Percentiles rank a stretch among this genome's conserved stretches.
phyloP scores from a whole-genome alignment of 495 filamentous ascomycete genomes.

The Chaetomium cochliodes region DNA sequence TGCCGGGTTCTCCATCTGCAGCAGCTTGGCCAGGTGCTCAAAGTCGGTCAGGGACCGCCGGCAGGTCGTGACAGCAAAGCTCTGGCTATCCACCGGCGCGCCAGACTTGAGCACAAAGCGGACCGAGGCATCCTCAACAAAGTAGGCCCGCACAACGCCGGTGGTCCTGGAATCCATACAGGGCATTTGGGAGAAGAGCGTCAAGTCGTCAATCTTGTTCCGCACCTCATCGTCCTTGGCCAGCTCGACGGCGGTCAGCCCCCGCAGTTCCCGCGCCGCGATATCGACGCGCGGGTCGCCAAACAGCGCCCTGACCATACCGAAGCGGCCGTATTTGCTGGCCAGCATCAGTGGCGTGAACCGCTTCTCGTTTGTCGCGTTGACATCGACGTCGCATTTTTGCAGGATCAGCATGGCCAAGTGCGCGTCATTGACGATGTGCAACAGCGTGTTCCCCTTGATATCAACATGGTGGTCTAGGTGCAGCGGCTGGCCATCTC shows the following conservation, averaged over 20 bases:
- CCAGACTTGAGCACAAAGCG: conserved; percentile 93
- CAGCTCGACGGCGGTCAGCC: conserved; percentile 91
- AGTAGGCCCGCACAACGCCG: conserved; percentile 93
- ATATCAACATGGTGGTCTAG: conserved; percentile 89
- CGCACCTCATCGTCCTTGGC: conserved; percentile 98
- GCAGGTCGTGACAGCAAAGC: conserved; percentile 90
- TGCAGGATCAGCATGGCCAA: conserved; percentile 72
- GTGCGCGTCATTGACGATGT: conserved; percentile 84
- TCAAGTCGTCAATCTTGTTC: conserved; percentile 92
- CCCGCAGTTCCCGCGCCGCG: conserved; percentile 77
- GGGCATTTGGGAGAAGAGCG: conserved; percentile 71
- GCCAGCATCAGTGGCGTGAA: conserved; percentile 98
- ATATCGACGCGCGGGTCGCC: conserved; percentile 84
- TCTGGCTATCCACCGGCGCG: conserved; percentile 62
- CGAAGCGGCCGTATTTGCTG: conserved; percentile 96
- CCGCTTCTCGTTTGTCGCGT: conserved; percentile 91
- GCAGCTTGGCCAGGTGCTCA: conserved; percentile 80
- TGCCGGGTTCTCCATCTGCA: conserved; percentile 89
- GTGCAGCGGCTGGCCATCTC: conserved; percentile 75
- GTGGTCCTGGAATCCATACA: conserved; percentile 79
- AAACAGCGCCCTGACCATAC: conserved; percentile 87
- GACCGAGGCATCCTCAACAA: conserved; percentile 94
- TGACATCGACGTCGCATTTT: conserved; percentile 87
- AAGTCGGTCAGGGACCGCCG: conserved; percentile 88
- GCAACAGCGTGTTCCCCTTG: conserved; percentile 91